A percentile compares a stretch with the other conserved stretches of the same genome.
phyloP scores from a whole-genome alignment of 2,329 filamentous ascomycete species.

The Colletotrichum sp. region DNA sequence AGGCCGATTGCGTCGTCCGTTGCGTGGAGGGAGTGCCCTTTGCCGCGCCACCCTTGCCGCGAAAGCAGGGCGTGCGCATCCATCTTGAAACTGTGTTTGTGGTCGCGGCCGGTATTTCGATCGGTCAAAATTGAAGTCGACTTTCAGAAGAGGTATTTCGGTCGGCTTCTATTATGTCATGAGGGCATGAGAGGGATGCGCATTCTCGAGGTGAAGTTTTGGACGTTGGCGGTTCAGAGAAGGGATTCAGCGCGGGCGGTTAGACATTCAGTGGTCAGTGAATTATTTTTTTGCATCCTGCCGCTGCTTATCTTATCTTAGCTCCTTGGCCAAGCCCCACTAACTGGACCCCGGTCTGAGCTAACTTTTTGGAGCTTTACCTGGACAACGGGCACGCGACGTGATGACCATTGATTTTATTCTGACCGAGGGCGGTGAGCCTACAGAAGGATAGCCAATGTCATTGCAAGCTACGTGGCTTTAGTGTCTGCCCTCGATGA shows the following conservation, averaged over 20 bases:
- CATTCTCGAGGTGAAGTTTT: neutral
- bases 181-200: neutral
- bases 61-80: conserved; percentile 83
- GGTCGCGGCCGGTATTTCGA: neutral
- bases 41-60: conserved; percentile 88
- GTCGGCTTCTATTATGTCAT: neutral
- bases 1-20: conserved; percentile 76
- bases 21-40: conserved; percentile 85
- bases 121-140: neutral
- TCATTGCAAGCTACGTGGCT: neutral
- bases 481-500: neutral
- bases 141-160: neutral
- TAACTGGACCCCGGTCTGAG: neutral
- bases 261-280: neutral
- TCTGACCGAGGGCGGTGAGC: neutral
- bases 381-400: neutral
- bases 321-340: neutral
- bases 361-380: neutral
- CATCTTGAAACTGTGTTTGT: conserved; percentile 56
- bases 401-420: neutral
- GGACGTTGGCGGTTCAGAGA: neutral
- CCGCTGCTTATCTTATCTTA: conserved; percentile 21
- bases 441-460: neutral
- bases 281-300: conserved; percentile 12
- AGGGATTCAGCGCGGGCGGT: neutral